These are phyloP conservation scores for Triangularia verruculosa DNA, from an alignment of 2,329 filamentous ascomycete species.

Conservation along the genomic window DNA sequence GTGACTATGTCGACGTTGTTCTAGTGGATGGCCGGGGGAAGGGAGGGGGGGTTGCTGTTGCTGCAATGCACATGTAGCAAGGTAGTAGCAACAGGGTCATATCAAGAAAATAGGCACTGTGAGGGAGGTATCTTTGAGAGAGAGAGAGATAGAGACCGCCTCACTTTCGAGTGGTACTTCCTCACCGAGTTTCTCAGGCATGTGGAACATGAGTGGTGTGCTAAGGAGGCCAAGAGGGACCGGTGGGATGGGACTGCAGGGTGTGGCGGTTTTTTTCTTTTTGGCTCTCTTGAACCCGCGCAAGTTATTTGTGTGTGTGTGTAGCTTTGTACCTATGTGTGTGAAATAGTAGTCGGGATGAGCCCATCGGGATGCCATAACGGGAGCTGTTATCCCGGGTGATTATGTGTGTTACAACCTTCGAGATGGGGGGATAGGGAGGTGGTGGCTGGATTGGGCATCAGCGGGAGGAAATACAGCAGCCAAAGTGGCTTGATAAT, in stretches of 20 bases:
- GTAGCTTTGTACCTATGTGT: no score
- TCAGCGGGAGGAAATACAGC: not conserved
- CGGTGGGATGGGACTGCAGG: constrained; percentile 10
- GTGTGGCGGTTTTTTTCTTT: not conserved
- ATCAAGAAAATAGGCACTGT: not conserved
- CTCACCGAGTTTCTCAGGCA: constrained; percentile 1
- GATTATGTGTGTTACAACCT: not conserved
- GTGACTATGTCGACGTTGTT: not conserved
- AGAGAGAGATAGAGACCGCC: no score
- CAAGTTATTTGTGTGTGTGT: not conserved
- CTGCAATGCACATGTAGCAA: not conserved
- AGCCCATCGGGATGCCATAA: not conserved
- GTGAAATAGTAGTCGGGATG: not conserved
- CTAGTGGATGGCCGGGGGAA: not conserved
- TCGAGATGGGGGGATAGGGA: not conserved
- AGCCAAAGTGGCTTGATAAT: not conserved
- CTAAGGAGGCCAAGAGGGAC: not conserved
- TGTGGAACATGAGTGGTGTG: not conserved
- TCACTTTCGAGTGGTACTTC: not conserved
- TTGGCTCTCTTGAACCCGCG: not conserved
- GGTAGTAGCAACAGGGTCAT: not conserved
- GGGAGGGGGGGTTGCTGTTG: not conserved
- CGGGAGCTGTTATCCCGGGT: not conserved
- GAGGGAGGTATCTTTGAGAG: not conserved
- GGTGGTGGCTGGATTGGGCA: not conserved